Conservation (phyloP, 805 yeast species). For the Pichia insulana region DNA sequence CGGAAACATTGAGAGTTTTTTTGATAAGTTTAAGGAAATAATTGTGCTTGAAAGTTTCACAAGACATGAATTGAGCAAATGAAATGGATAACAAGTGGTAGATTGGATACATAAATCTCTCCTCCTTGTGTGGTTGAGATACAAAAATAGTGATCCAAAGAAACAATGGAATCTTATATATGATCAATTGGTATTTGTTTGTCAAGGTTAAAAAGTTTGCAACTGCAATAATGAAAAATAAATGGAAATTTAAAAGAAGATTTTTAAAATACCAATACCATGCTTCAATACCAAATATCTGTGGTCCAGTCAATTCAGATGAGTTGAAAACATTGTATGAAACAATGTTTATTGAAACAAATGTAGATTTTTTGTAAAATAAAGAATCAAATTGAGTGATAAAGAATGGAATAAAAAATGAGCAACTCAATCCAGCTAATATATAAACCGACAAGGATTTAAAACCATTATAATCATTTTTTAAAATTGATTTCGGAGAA, state of each 20-base stretch:
- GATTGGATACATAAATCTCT: conserved; percentile 79
- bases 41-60: conserved; percentile 14
- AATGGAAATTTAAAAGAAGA: conserved; percentile 66
- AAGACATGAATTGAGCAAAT: conserved; percentile 42
- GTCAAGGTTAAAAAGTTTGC: conserved; percentile 27
- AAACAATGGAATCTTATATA: conserved; percentile 26
- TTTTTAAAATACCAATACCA: conserved; percentile 62
- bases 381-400: conserved; percentile 42
- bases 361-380: conserved; percentile 49
- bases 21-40: conserved; percentile 3
- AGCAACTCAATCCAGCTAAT: conserved; percentile 14
- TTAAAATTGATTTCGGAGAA: conserved; percentile 9
- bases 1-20: conserved; percentile 3
- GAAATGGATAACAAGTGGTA: conserved; percentile 61
- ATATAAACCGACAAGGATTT: conserved; percentile 12
- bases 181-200: conserved; percentile 13
- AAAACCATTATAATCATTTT: conserved; percentile 3
- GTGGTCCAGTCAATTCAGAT: conserved; percentile 68
- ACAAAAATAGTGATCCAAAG: conserved; percentile 64
- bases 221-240: conserved; percentile 35
- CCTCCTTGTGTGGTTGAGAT: conserved; percentile 86
- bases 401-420: conserved; percentile 14
- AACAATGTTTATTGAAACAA: conserved; percentile 79
- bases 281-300: conserved; percentile 84
- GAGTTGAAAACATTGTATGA: conserved; percentile 71